phyloP scores from a whole-genome alignment of 371 early-diverging fungal genomes.

The Apophysomyces ossiformis region DNA sequence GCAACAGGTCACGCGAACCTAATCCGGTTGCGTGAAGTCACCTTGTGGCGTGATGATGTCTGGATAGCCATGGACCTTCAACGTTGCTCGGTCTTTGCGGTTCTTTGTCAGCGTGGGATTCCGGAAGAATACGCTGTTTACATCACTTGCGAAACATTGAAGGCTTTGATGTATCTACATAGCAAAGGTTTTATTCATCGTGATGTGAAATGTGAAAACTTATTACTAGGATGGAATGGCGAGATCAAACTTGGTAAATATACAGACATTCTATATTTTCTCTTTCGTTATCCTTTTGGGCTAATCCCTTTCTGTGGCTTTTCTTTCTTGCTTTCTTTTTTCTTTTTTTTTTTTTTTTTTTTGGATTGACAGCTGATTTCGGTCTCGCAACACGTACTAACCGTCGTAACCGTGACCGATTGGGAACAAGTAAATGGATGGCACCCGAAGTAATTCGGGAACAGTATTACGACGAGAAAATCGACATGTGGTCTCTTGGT shows the following conservation, averaged over 20 bases:
- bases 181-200: slow-evolving; percentile 95
- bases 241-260: slow-evolving; percentile 97
- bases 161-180: slow-evolving; percentile 92
- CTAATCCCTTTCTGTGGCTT: neutral
- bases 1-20: slow-evolving; percentile 44
- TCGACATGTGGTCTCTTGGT: slow-evolving; percentile 99
- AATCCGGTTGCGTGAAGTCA: slow-evolving; percentile 45
- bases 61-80: slow-evolving; percentile 58
- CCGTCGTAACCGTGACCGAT: slow-evolving; percentile 69
- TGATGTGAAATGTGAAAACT: slow-evolving; percentile 96
- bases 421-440: slow-evolving; percentile 98
- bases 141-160: slow-evolving; percentile 45
- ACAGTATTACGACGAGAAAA: slow-evolving; percentile 80
- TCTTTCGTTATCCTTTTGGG: no score
- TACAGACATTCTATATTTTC: slow-evolving; percentile 6
- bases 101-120: slow-evolving; percentile 52
- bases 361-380: slow-evolving; percentile 35
- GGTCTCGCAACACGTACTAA: slow-evolving; percentile 41
- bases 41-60: slow-evolving; percentile 45
- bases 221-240: slow-evolving; percentile 90
- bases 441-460: slow-evolving; percentile 95
- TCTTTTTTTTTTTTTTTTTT: neutral
- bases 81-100: slow-evolving; percentile 54
- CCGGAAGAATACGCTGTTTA: slow-evolving; percentile 48
- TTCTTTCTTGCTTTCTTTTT: neutral